Evolutionary conservation across 352 stramenopile species (phyloP), one percentile per base, ranked within the genome.

Genomic region (Sclerospora graminicola): DNA sequence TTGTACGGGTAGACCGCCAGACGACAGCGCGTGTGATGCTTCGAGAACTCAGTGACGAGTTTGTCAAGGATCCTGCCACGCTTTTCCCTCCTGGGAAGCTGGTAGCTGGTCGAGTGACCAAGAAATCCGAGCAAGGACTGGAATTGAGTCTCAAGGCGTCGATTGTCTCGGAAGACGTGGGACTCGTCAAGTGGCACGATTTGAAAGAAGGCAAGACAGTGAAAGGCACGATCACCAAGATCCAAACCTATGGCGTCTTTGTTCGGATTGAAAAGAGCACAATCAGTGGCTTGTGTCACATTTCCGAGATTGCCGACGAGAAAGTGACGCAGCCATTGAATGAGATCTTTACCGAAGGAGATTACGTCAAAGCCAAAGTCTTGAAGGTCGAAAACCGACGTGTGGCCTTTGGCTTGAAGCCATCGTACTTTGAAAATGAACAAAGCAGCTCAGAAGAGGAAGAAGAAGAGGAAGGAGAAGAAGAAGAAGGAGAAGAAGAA

Each of bases 361-460:
- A 98, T 69, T 94, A 97, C 48, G 91, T 98, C 16, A 98, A 98
- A 75, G 81, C 95, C n/a, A 89, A 98, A 48, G 84, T 98, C 26
- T 57, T 98, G 15, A 98, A 96, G 66, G 84, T 96, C 33, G 87
- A 98, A 39, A 62, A 84, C 29, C 79, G 84, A 26, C 82, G 85
- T 28, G 69, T 98, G 21, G 95, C 84, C 20, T 96, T 98, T 23
- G 94, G 93, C 30, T 77, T 98, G 27, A 98, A 98, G 69, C 87
- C 90, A 4, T 98, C 93, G 57, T 96, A 98, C 61, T 98, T 98
- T 57, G 84, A 87, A 13, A 82, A 84, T 41, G 91, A 97, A 24
- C 82, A 84, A 20, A 91, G 94, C 55, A 95, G 75, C 48, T 84
- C 75, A 2, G 78, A 88, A 42, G 80, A 92, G 33, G 78, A 91